Evolutionary conservation across 768 basidiomycete genomes (phyloP).

Genomic region (Mycena latifolia): DNA sequence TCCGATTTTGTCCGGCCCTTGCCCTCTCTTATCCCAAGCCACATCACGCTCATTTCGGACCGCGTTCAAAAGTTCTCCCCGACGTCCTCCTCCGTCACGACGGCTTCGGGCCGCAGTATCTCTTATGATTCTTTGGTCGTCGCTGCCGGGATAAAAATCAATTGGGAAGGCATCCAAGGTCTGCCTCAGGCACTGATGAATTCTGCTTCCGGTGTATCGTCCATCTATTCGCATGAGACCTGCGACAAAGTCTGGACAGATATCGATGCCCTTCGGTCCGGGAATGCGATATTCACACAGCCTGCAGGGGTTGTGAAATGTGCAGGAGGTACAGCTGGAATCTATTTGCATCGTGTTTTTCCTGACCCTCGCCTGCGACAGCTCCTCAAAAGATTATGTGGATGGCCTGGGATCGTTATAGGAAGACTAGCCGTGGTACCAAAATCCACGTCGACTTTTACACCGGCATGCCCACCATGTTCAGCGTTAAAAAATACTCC

Average conservation of each 20-base stretch:
- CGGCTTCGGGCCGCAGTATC: conserved; percentile 75
- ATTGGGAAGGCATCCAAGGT: conserved; percentile 83
- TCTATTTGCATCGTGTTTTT: background rate
- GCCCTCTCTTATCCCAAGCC: conserved; percentile 76
- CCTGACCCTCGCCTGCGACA: conserved; percentile 39
- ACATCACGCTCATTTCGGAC: conserved; percentile 79
- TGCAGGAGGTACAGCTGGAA: conserved; percentile 73
- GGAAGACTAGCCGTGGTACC: conserved; percentile 67
- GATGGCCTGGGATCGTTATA: conserved; percentile 93
- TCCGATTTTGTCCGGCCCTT: conserved; percentile 75
- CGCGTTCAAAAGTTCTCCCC: conserved; percentile 84
- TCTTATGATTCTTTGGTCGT: conserved; percentile 91
- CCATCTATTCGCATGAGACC: conserved; percentile 92
- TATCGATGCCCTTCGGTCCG: conserved; percentile 79
- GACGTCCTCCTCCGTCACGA: conserved; percentile 76
- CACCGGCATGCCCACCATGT: conserved; percentile 96
- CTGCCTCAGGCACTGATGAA: conserved; percentile 83
- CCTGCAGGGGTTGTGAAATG: conserved; percentile 95
- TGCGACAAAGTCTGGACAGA: conserved; percentile 92
- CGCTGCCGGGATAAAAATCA: conserved; percentile 89
- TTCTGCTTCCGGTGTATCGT: conserved; percentile 84
- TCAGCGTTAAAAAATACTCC: conserved; percentile 96
- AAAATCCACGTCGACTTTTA: conserved; percentile 82
- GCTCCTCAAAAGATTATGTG: conserved; percentile 96
- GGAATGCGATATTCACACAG: conserved; percentile 95